Evolutionary conservation across 179 eudicot species (phyloP), one percentile per base, ranked within the genome.

Genomic region (Spergularia azorica): DNA sequence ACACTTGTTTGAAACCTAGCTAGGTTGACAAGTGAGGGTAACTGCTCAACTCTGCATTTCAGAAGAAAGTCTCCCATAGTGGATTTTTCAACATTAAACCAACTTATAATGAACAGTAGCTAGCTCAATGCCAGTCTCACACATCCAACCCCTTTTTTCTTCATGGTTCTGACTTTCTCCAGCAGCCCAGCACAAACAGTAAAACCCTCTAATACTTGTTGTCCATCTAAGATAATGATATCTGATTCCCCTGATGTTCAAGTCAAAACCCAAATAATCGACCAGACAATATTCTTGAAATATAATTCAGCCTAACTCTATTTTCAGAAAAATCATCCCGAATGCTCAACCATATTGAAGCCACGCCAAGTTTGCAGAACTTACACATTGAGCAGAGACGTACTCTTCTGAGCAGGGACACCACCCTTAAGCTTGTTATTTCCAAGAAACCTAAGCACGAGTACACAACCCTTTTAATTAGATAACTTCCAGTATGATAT

Each of bases 371-470:
- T 56, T 41, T 56, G 72, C 36, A 72, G 51, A 59, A 88, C 94
- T 86, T 79, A 92, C 97, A 91, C 82, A 85, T 78, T 85, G 16
- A 57, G 52, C 62, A 92, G 91, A 70, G 86, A 63, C 36, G 86
- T 1, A 67, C 87, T 83, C 86, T 86, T 92, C 58, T 82, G 82
- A 9, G 76, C 41, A 12, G 98, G 98, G 62, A 94, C 80, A 63
- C 78, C 60, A 62, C 97, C 97, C 13, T 72, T 85, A 59, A 94
- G 80, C 82, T 73, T 86, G 77, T 94, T 94, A 71, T 88, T 88
- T 71, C 98, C 98, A 58, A 92, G 91, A 84, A 83, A 90, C 84
- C 94, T 92, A 79, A 26, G 36, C 67, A 81, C 39, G 38, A 51
- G 73, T 20, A 71, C 39, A 66, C 12, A 51, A 71, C 58, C 26